These are phyloP conservation scores for Aphanomyces euteiches DNA, from an alignment of 352 stramenopile genomes.

Conservation along the genomic window DNA sequence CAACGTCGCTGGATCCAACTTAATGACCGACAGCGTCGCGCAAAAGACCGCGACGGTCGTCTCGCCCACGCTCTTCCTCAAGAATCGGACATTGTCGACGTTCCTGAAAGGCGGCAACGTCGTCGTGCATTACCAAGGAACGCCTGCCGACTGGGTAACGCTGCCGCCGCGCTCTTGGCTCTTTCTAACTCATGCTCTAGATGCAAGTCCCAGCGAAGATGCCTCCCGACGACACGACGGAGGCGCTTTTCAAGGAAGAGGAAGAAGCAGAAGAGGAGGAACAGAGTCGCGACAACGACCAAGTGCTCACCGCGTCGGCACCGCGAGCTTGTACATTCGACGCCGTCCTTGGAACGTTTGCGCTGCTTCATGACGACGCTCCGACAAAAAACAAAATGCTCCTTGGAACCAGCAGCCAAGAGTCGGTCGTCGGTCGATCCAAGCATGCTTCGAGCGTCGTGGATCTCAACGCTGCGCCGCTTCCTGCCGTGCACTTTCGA, in stretches of 20 bases:
- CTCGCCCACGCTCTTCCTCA: constrained; percentile 10
- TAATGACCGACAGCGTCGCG: neutral
- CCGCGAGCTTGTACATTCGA: constrained; percentile 18
- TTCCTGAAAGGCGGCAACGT: neutral
- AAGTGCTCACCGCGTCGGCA: constrained; percentile 26
- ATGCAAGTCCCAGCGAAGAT: constrained; percentile 18
- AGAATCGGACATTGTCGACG: neutral
- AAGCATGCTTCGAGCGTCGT: neutral
- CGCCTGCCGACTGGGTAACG: constrained; percentile 26
- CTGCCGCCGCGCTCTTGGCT: neutral
- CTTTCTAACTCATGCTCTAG: neutral
- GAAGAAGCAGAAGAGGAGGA: constrained; percentile 14
- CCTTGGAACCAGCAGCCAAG: constrained; percentile 13
- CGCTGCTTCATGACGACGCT: constrained; percentile 20
- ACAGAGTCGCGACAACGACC: constrained; percentile 19
- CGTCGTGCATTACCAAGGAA: constrained; percentile 20
- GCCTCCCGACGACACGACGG: constrained; percentile 1
- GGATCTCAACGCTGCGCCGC: neutral
- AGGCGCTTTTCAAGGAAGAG: constrained; percentile 13
- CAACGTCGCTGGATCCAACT: neutral
- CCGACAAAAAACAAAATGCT: constrained; percentile 24
- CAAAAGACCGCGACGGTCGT: constrained; percentile 10
- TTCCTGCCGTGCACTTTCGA: neutral
- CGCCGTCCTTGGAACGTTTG: constrained; percentile 7
- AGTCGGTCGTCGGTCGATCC: neutral